Percentiles rank a stretch among this genome's conserved stretches.
Evolutionary conservation across 805 yeast species (phyloP).

Genomic region (Ogataea allantospora): DNA sequence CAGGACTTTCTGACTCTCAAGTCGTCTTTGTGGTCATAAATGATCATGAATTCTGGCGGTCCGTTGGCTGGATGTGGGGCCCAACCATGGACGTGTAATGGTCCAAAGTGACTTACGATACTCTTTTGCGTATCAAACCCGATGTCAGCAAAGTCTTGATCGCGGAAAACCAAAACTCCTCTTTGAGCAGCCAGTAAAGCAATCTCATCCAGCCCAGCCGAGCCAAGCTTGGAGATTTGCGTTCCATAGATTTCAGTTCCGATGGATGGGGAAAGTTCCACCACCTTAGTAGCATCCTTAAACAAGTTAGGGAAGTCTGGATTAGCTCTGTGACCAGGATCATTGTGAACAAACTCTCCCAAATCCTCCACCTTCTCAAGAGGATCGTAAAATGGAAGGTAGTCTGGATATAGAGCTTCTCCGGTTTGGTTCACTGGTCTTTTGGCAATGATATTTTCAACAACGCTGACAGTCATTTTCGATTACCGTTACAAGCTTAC

Average conservation of each 20-base stretch:
- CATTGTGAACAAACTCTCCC: conserved; percentile 17
- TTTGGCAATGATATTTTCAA: conserved; percentile 6
- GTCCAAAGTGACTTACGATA: conserved; percentile 65
- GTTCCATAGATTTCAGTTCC: conserved; percentile 64
- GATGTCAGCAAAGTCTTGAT: conserved; percentile 60
- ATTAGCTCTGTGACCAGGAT: conserved; percentile 42
- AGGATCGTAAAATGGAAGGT: conserved; percentile 21
- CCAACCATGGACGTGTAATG: conserved; percentile 60
- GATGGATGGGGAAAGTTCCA: conserved; percentile 60
- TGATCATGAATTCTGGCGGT: conserved; percentile 42
- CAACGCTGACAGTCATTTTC: conserved; percentile 8
- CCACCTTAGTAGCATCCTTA: conserved; percentile 17
- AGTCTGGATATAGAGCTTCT: conserved; percentile 16
- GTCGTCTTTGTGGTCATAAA: conserved; percentile 38
- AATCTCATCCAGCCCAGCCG: conserved; percentile 62
- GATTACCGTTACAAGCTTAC: too few species aligned
- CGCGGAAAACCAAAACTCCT: conserved; percentile 65
- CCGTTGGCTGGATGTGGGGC: conserved; percentile 49
- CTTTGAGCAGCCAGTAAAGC: conserved; percentile 66
- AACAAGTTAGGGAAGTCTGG: conserved; percentile 49
- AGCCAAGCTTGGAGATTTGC: conserved; percentile 54
- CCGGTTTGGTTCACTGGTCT: conserved; percentile 14
- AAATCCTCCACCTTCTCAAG: conserved; percentile 20
- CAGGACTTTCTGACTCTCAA: conserved; percentile 21
- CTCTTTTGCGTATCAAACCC: conserved; percentile 48